A percentile compares a stretch with the other conserved stretches of the same genome.
Conservation (phyloP, 768 basidiomycete genomes). For the Mycena albidolilacea region DNA sequence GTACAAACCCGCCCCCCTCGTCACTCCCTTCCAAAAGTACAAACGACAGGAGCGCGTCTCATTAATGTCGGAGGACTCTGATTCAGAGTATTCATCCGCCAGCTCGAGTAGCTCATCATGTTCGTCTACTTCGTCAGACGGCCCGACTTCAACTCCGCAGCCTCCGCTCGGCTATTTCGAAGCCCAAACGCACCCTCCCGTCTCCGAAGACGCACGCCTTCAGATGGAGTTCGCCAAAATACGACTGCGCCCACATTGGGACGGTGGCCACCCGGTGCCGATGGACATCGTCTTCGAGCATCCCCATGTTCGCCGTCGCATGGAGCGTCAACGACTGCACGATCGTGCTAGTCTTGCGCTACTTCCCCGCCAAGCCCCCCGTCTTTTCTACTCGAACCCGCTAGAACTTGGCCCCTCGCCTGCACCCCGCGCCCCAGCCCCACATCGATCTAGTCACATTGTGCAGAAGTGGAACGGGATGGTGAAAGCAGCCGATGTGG, state of each 20-base stretch:
- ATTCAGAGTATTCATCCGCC: neutral
- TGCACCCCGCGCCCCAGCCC: neutral
- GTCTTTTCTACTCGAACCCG: neutral
- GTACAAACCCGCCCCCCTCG: slow-evolving; percentile 13
- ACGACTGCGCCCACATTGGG: slow-evolving; percentile 1
- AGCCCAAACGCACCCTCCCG: neutral
- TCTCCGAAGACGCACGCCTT: neutral
- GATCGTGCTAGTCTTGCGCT: slow-evolving; percentile 12
- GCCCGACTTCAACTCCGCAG: no score
- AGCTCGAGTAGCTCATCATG: slow-evolving; percentile 1
- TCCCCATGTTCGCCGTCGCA: neutral
- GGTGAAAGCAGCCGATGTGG: neutral
- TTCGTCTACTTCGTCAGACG: neutral
- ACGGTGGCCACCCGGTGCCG: neutral
- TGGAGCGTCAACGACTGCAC: slow-evolving; percentile 4
- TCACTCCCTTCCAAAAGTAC: slow-evolving; percentile 27
- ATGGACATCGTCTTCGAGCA: neutral
- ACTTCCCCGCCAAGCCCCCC: slow-evolving; percentile 12
- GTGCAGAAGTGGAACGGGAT: slow-evolving; percentile 1
- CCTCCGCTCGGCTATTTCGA: neutral
- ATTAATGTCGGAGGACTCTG: neutral
- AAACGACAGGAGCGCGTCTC: neutral
- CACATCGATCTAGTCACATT: neutral
- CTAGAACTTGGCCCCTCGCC: neutral
- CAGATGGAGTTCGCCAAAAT: slow-evolving; percentile 17